Conservation (phyloP, 2,329 filamentous ascomycete genomes). For the Dactylonectria estremocensis region DNA sequence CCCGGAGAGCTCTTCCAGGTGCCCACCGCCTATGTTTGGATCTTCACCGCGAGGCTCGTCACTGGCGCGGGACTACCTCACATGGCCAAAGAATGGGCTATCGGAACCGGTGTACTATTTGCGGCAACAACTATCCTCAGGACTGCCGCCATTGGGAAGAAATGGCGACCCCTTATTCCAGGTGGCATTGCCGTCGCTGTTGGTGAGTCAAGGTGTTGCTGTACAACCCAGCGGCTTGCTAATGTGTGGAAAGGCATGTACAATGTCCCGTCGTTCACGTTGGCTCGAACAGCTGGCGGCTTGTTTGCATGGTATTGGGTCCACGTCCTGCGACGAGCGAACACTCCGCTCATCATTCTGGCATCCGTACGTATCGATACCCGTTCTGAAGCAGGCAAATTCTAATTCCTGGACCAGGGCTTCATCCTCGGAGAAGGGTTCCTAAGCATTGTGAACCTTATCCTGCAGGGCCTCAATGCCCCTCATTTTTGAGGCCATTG, state of each 20-base stretch:
- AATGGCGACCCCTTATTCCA: constrained; percentile 84
- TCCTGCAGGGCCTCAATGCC: constrained; percentile 82
- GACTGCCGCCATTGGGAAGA: constrained; percentile 68
- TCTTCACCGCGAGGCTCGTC: constrained; percentile 94
- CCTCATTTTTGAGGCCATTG: constrained; percentile 73
- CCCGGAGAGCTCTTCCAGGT: constrained; percentile 93
- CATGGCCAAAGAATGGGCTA: constrained; percentile 86
- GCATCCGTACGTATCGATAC: constrained; percentile 71
- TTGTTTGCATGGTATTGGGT: constrained; percentile 83
- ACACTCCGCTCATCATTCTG: constrained; percentile 89
- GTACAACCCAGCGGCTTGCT: constrained; percentile 18
- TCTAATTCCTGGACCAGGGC: constrained; percentile 64
- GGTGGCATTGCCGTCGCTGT: constrained; percentile 97
- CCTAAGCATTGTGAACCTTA: constrained; percentile 90
- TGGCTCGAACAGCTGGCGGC: constrained; percentile 89
- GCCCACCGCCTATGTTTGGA: constrained; percentile 96
- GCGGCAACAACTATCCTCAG: constrained; percentile 79
- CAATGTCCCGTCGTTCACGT: constrained; percentile 95
- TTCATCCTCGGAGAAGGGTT: constrained; percentile 95
- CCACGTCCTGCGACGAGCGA: constrained; percentile 65
- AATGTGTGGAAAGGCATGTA: constrained; percentile 81
- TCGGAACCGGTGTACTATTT: constrained; percentile 82
- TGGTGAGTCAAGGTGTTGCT: constrained; percentile 63
- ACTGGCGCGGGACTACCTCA: constrained; percentile 90
- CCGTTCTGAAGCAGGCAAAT: constrained; percentile 3